Evolutionary conservation across 1,284 basidiomycete species (phyloP), one percentile per base, ranked within the genome.

Genomic region (Cutaneotrichosporon arboriforme): DNA sequence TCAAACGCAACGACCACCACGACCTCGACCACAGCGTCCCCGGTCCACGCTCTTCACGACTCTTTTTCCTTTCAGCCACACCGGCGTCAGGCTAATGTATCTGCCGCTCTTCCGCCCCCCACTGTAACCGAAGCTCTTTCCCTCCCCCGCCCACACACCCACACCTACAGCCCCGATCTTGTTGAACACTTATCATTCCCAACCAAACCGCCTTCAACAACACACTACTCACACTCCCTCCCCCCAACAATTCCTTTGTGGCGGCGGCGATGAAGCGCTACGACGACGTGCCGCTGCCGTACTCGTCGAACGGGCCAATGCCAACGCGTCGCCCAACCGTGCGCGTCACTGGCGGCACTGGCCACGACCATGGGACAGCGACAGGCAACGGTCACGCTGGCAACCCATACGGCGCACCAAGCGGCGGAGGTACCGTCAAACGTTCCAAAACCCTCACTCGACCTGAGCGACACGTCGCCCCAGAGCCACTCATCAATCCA

Each of bases 401-500:
- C 17, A 21, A 40, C 18, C 26, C 26, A 10, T 31, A 31, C 36
- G 36, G 36, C 17, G 36, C 7, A 38, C 17, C 36, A 38, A 33
- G 42, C 7, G 26, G 26, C n/a, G 42, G 44, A 36, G 46, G 58
- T 2, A 66, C 69, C 8, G 67, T 77, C 21, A 72, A 68, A 23
- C 82, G 92, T 56, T 88, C 87, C 68, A 97, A 96, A 79, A 98
- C 94, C 3, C 84, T 99, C 62, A 97, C 90, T 49, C 83, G 91
- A 51, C 96, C 94, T 63, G 94, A 98, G 78, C 85, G 94, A 54
- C 83, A 88, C 70, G 88, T 97, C 54, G 90, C 90, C 10, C 88
- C 91, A 37, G 86, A 88, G 13, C 94, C 96, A 1, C 84, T 99
- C 65, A 93, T 99, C 68, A 93, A 90, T 54, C 84, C 86, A 2